Conservation (phyloP, 228 moss, liverwort and hornwort genomes). For the Sphagnum magellanicum region DNA sequence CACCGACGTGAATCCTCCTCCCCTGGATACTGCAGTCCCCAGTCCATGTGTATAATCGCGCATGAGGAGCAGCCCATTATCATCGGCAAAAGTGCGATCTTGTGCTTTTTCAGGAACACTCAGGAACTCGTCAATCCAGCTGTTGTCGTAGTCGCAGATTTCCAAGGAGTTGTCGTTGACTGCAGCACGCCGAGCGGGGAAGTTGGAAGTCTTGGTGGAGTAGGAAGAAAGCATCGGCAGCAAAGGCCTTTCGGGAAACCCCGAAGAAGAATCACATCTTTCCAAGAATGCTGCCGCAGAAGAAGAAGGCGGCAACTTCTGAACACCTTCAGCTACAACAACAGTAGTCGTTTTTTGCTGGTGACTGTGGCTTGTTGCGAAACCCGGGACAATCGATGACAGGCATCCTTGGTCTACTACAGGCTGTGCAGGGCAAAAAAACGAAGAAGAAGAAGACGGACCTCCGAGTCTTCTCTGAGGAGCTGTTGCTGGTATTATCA, state of each 20-base stretch:
- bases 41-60: conserved; percentile 28
- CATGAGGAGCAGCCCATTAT: neutral
- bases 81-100: no score
- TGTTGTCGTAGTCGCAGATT: neutral
- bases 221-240: neutral
- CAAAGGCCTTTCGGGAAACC: neutral
- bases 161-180: no score
- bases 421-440: neutral
- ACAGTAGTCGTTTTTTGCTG: neutral
- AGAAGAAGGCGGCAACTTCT: no score
- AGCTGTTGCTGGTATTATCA: no score
- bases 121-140: conserved; percentile 71
- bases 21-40: conserved; percentile 1
- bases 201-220: neutral
- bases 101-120: conserved; percentile 12
- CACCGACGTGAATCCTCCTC: neutral
- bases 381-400: conserved; percentile 8
- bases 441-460: neutral
- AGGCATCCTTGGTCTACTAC: neutral
- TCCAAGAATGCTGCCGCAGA: neutral
- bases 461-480: no score
- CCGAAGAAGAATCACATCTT: neutral
- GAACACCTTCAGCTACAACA: no score
- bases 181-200: neutral
- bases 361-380: neutral